Percentiles rank a stretch among this genome's conserved stretches.
These are phyloP conservation scores for Prunus mongolica DNA, from an alignment of 306 rosid genomes.

Conservation along the genomic window DNA sequence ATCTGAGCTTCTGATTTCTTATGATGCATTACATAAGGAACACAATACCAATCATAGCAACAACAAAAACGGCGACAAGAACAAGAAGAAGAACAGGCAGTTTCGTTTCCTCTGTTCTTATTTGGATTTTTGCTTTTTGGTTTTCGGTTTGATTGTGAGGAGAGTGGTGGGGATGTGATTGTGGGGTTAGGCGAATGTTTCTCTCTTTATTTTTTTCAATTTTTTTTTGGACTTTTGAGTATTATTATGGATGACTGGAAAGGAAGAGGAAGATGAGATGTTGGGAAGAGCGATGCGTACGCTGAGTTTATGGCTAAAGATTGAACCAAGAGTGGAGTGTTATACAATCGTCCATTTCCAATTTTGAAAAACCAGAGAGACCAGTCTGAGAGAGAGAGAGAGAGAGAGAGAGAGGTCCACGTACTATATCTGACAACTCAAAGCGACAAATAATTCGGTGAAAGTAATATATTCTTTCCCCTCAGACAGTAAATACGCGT, in stretches of 20 bases:
- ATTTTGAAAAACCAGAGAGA: not conserved
- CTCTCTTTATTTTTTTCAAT: not conserved
- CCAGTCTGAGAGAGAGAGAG: not conserved
- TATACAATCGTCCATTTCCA: not conserved
- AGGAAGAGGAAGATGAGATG: not conserved
- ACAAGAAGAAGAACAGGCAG: not conserved
- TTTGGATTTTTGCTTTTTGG: not conserved
- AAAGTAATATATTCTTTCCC: not conserved
- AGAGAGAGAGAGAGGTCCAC: not conserved
- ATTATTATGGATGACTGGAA: not conserved
- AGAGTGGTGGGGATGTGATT: not conserved
- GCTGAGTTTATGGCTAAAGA: not conserved
- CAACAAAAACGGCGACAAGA: not conserved
- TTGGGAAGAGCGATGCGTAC: constrained; percentile 4
- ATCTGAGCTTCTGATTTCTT: constrained; percentile 98
- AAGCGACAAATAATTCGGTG: not conserved
- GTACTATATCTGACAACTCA: not conserved
- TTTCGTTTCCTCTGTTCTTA: not conserved
- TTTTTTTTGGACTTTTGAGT: not conserved
- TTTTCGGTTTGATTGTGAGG: not conserved
- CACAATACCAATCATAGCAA: not conserved
- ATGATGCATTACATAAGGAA: constrained; percentile 84
- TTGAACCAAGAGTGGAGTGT: not conserved
- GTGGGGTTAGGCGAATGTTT: constrained; percentile 5
- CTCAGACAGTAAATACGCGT: not conserved